Base-by-base conservation (phyloP, 2,329 filamentous ascomycete species). In the Metarhizium album region DNA sequence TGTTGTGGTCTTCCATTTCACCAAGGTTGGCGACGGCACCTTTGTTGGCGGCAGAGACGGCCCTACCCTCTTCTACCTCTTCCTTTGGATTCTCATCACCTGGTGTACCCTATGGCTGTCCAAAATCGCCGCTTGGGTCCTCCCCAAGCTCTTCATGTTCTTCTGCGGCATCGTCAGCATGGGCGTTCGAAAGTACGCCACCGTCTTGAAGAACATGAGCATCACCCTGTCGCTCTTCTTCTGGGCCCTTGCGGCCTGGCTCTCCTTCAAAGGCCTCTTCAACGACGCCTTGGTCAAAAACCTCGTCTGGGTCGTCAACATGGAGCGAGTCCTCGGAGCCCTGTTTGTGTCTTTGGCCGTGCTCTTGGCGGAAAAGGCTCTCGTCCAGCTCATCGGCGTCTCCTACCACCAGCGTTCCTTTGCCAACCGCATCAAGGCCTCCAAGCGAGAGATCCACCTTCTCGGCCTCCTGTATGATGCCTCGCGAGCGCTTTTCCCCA, bases 391-490 rank as follows among this genome's bases (percentile, higher is more conserved):
- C 53, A 90, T 93, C 64, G 87, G 85, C 62, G 86, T 93, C 65
- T 85, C 84, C 54, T 93, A 93, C 64, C 87, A 93, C 65, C 83
- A 88, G 61, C 83, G 88, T 57, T 90, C 89, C 45, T 93, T 93
- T 67, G 82, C 86, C 59, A 80, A 82, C 56, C 75, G 82, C 48
- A 97, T 98, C 74, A 87, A 88, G 66, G 84, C 89, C 42, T 95
- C 90, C 23, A 97, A 98, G 73, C 84, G 81, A 51, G 87, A 91
- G 58, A 79, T 97, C 46, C 79, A 82, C 62, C 78, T 97, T 2
- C 74, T 98, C 2, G 84, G 87, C 18, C 72, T 93, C 29, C 81
- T 98, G 50, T 96, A 94, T 66, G 90, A 97, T 57, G 90, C 90
- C 20, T 96, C 91, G 3, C 80, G 90, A 49, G 78, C 82, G 4